A percentile compares a stretch with the other conserved stretches of the same genome.
Evolutionary conservation across 1,139 yeast genomes (phyloP).

Genomic region (Sugiyamaella xylanicola): DNA sequence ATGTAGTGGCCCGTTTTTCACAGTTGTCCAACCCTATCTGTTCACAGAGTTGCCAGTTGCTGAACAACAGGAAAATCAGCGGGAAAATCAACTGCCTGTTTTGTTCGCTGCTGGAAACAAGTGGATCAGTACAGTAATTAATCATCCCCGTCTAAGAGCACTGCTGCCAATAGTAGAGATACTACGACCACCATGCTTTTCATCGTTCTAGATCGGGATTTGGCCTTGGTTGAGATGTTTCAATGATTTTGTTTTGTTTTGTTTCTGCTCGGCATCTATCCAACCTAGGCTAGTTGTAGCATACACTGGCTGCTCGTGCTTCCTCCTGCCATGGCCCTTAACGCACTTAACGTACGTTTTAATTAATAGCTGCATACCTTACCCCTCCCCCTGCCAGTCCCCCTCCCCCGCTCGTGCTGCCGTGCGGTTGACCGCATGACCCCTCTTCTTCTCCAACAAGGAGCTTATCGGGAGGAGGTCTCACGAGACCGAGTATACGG

Average conservation of each 20-base stretch:
- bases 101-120: background rate
- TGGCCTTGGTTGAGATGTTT: too few species aligned
- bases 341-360: background rate
- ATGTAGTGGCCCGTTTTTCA: too few species aligned
- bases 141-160: background rate
- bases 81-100: background rate
- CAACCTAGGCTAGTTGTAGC: too few species aligned
- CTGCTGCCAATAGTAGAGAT: too few species aligned
- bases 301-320: background rate
- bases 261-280: too few species aligned
- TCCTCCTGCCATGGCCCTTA: background rate
- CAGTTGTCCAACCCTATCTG: background rate
- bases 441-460: too few species aligned
- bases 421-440: background rate
- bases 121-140: background rate
- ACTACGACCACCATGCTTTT: too few species aligned
- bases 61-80: background rate
- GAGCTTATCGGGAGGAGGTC: too few species aligned
- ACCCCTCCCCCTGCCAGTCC: background rate
- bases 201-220: background rate
- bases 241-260: too few species aligned
- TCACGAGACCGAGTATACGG: too few species aligned
- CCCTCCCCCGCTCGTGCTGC: background rate
- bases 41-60: too few species aligned
- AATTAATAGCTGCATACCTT: background rate